Percentiles rank a stretch among this genome's conserved stretches.
phyloP scores from a whole-genome alignment of 495 filamentous ascomycete species.

The Penicillium manginii region DNA sequence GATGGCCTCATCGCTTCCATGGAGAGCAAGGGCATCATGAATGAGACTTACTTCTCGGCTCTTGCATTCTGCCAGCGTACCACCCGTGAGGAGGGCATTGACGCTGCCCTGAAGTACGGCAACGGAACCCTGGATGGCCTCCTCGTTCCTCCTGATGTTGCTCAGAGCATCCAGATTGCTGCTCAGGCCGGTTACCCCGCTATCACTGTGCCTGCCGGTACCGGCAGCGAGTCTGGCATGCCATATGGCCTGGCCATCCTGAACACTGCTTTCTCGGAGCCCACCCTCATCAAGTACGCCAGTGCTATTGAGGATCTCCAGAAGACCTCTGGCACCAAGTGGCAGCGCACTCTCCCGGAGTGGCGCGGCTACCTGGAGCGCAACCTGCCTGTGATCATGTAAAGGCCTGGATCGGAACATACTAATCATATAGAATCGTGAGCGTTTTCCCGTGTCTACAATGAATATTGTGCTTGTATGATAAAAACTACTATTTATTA shows the following conservation, averaged over 20 bases:
- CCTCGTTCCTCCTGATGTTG: slow-evolving; percentile 69
- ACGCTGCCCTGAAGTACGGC: slow-evolving; percentile 60
- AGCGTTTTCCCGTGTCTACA: slow-evolving; percentile 3
- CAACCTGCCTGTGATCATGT: slow-evolving; percentile 52
- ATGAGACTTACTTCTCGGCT: slow-evolving; percentile 68
- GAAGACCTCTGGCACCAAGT: slow-evolving; percentile 36
- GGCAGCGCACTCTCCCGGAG: slow-evolving; percentile 49
- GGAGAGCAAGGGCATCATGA: slow-evolving; percentile 60
- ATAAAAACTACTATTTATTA: not conserved
- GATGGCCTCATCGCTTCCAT: slow-evolving; percentile 67
- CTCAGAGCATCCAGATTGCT: slow-evolving; percentile 59
- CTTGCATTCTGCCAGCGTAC: slow-evolving; percentile 60
- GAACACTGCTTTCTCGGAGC: slow-evolving; percentile 67
- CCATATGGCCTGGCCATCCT: slow-evolving; percentile 71
- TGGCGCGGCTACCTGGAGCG: slow-evolving; percentile 57
- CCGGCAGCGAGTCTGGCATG: slow-evolving; percentile 60
- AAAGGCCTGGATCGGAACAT: slow-evolving; percentile 5
- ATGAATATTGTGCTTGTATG: slow-evolving; percentile 7
- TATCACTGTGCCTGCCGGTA: slow-evolving; percentile 67
- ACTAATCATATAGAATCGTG: not conserved
- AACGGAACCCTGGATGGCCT: slow-evolving; percentile 59
- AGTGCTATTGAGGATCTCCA: slow-evolving; percentile 72
- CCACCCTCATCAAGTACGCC: slow-evolving; percentile 61
- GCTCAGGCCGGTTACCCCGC: slow-evolving; percentile 70
- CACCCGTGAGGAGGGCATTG: slow-evolving; percentile 67